phyloP scores from a whole-genome alignment of 2,329 filamentous ascomycete species.

The Endocalyx cinctus region DNA sequence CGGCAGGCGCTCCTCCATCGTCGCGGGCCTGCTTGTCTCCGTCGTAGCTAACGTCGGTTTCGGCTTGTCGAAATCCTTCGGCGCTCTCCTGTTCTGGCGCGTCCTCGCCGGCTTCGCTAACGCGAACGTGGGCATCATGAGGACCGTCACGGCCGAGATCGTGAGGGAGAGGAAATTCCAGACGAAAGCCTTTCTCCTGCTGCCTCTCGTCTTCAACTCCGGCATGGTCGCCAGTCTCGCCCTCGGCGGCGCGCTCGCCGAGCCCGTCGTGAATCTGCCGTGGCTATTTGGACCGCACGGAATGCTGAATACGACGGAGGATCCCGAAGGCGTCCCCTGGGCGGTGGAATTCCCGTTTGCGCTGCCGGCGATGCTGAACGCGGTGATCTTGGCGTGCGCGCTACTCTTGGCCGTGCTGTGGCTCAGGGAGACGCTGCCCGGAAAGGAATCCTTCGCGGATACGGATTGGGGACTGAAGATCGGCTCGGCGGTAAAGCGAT shows the following conservation, averaged over 20 bases:
- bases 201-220: slow-evolving; percentile 62
- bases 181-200: slow-evolving; percentile 37
- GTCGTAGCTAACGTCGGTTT: slow-evolving; percentile 62
- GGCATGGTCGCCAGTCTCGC: slow-evolving; percentile 37
- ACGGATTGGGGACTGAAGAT: slow-evolving; percentile 10
- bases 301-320: slow-evolving; percentile 25
- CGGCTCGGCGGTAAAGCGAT: slow-evolving; percentile 10
- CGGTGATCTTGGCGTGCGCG: slow-evolving; percentile 26
- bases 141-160: slow-evolving; percentile 70
- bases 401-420: slow-evolving; percentile 29
- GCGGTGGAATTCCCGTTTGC: slow-evolving; percentile 39
- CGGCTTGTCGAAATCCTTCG: slow-evolving; percentile 60
- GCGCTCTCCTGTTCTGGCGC: slow-evolving; percentile 53
- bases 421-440: slow-evolving; percentile 32
- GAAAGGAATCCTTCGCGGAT: slow-evolving; percentile 21
- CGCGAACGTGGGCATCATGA: slow-evolving; percentile 70
- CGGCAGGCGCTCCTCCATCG: slow-evolving; percentile 58
- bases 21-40: slow-evolving; percentile 61
- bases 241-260: slow-evolving; percentile 39
- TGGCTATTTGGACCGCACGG: slow-evolving; percentile 33
- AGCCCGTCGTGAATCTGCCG: slow-evolving; percentile 35
- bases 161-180: slow-evolving; percentile 63
- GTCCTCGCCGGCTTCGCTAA: slow-evolving; percentile 62
- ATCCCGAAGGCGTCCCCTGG: slow-evolving; percentile 32
- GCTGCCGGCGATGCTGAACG: slow-evolving; percentile 37